phyloP scores from a whole-genome alignment of 2,329 filamentous ascomycete genomes.

The Beauveria caledonica region DNA sequence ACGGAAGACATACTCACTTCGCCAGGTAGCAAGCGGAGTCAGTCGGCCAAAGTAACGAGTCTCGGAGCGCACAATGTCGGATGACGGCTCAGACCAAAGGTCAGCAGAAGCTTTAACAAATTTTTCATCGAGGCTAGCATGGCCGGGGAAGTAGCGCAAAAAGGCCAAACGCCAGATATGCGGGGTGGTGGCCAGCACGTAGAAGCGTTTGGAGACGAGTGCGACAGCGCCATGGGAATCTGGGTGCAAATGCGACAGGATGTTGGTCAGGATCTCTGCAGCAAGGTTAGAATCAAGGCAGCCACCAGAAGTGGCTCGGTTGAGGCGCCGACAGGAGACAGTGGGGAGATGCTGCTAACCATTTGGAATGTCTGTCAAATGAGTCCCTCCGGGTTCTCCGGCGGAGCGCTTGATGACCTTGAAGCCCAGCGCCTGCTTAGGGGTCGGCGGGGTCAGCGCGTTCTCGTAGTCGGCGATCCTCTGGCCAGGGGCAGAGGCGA shows the following conservation, averaged over 20 bases:
- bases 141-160: constrained; percentile 78
- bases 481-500: constrained; percentile 35
- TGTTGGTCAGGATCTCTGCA: constrained; percentile 83
- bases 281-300: background rate
- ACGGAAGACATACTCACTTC: constrained; percentile 87
- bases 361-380: constrained; percentile 63
- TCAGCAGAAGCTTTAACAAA: constrained; percentile 27
- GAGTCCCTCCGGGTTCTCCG: constrained; percentile 30
- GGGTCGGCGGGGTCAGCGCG: constrained; percentile 40
- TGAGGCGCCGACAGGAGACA: background rate
- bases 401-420: constrained; percentile 44
- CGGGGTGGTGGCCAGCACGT: constrained; percentile 77
- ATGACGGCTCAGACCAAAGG: constrained; percentile 36
- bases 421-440: constrained; percentile 44
- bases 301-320: background rate
- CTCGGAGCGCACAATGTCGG: constrained; percentile 57
- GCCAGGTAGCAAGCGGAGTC: constrained; percentile 81
- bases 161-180: constrained; percentile 94
- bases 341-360: constrained; percentile 44
- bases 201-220: constrained; percentile 80
- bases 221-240: constrained; percentile 75
- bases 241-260: constrained; percentile 82
- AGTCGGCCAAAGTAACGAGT: constrained; percentile 74
- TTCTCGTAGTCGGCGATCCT: constrained; percentile 55
- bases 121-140: constrained; percentile 33